These are phyloP conservation scores for Dioszegia aurantiaca DNA, from an alignment of 768 basidiomycete genomes.

Conservation along the genomic window DNA sequence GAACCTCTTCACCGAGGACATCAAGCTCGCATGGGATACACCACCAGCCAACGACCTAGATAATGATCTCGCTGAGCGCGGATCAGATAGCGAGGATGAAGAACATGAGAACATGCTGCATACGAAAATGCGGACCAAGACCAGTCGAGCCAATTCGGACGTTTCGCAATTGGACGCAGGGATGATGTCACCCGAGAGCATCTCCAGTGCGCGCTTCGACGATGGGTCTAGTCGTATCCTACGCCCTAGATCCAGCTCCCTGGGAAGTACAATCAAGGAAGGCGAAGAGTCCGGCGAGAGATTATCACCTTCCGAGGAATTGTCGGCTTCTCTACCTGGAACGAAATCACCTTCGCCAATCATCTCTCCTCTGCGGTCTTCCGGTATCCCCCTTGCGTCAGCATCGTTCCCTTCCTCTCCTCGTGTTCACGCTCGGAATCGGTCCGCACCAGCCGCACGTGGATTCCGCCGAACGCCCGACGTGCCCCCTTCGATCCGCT, in stretches of 20 bases:
- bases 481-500: neutral
- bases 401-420: conserved; percentile 1
- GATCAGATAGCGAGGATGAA: conserved; percentile 12
- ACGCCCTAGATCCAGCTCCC: conserved; percentile 9
- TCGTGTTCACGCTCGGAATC: neutral
- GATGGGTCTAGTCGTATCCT: neutral
- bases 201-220: neutral
- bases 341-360: conserved; percentile 20
- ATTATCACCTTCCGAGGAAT: neutral
- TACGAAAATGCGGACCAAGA: conserved; percentile 3
- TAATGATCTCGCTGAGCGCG: conserved; percentile 17
- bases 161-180: conserved; percentile 48
- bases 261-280: conserved; percentile 8
- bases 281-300: neutral
- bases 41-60: conserved; percentile 50
- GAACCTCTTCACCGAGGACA: conserved; percentile 86
- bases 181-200: conserved; percentile 19
- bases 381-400: neutral
- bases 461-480: neutral
- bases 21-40: conserved; percentile 69
- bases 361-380: neutral
- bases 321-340: conserved; percentile 18
- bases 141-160: conserved; percentile 41
- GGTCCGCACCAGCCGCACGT: neutral
- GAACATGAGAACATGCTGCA: conserved; percentile 3